Base-by-base conservation (phyloP, 345 rosid species). In the Melastoma malabathricum region DNA sequence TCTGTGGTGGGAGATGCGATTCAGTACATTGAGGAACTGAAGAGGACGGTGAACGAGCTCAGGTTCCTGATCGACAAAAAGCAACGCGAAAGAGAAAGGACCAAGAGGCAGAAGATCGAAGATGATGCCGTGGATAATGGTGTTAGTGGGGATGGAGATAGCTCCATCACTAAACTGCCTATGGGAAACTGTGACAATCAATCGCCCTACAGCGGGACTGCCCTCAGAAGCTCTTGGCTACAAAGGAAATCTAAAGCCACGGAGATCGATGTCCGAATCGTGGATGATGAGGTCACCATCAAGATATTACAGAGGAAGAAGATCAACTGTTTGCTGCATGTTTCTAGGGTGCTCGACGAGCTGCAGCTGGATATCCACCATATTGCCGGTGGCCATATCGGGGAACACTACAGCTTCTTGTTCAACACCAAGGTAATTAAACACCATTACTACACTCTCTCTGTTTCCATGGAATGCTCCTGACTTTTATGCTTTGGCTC, bases 371-470 rank as follows among this genome's bases (percentile, higher is more conserved):
- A 82, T 62, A 83, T 87, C 51, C 81, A 77, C 64, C 98, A 82
- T 59, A 89, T 82, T 46, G 87, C 93, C 0, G 93, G 98, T 20
- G 96, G 98, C 50, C 89, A 80, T 38, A 68, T 82, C 50, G 96
- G 98, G 25, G 89, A 86, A 44, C 75, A 80, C 66, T 74, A 65
- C 60, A 82, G 86, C 75, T 84, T 84, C 64, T 64, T 87, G 59
- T 73, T 92, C 59, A 84, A 78, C 72, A 75, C 87, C 58, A 92
- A 87, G 95, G 96, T 92, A 14, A 19, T 4, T 20, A 44, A 3
- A 5, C 29, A 15, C 50, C 18, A 12, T 48, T 22, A 25, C 29
- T 44, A 15, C 47, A 18, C 38, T 13, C 15, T 20, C n/a, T 10
- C 5, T 44, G 10, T 29, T 20, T 23, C 4, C 9, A 13, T n/a